Evolutionary conservation across 2,329 filamentous ascomycete species (phyloP).

Genomic region (Penicillium sp.): DNA sequence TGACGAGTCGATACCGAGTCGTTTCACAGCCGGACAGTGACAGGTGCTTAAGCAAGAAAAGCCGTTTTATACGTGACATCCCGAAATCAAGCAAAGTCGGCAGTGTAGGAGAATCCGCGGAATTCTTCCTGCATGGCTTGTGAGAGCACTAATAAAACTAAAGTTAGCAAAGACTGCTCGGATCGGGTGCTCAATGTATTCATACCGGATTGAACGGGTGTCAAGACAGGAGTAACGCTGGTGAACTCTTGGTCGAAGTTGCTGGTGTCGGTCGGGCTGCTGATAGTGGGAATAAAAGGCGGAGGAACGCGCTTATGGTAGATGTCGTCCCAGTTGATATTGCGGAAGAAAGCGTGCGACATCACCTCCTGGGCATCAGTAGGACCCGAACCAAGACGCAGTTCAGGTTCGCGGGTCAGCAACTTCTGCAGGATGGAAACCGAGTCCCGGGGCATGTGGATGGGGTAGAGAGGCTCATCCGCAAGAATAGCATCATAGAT

Average conservation of each 20-base stretch:
- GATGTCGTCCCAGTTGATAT: conserved; percentile 98
- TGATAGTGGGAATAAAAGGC: conserved; percentile 85
- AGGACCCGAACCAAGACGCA: conserved; percentile 85
- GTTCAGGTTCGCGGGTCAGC: conserved; percentile 87
- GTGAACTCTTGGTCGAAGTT: conserved; percentile 99
- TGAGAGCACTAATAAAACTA: conserved; percentile 65
- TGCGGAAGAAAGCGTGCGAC: conserved; percentile 97
- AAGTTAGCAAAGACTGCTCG: background rate
- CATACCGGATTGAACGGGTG: conserved; percentile 94
- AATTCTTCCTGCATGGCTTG: conserved; percentile 99
- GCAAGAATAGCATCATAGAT: conserved; percentile 98
- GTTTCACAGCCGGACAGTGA: conserved; percentile 1
- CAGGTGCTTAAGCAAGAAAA: conserved; percentile 13
- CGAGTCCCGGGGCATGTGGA: conserved; percentile 96
- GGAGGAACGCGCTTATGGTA: conserved; percentile 89
- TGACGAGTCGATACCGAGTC: conserved; percentile 4
- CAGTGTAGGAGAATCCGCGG: conserved; percentile 95
- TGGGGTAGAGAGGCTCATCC: conserved; percentile 94
- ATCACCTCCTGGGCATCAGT: conserved; percentile 98
- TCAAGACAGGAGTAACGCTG: conserved; percentile 93
- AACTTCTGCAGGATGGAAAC: conserved; percentile 98
- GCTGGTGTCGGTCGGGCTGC: conserved; percentile 93
- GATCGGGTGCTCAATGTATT: background rate
- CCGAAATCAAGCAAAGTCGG: conserved; percentile 67
- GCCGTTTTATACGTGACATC: conserved; percentile 6